phyloP scores from a whole-genome alignment of 163 green algal species.

The Scenedesmus sp. region DNA sequence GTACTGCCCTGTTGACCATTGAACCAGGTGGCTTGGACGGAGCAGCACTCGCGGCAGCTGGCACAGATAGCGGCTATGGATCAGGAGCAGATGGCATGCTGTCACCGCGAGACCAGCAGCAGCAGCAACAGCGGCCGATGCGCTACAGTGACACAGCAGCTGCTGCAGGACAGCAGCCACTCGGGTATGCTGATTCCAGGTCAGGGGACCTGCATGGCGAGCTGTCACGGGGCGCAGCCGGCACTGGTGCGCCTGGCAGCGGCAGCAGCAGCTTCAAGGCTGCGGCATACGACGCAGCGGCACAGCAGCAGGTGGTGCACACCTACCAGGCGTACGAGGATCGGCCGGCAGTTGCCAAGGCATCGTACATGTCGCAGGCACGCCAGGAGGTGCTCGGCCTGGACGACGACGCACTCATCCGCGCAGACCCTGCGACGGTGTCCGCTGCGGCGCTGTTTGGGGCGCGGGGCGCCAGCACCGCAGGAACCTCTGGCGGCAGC shows the following conservation, averaged over 20 bases:
- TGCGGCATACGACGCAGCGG: not conserved
- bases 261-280: not conserved
- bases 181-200: not conserved
- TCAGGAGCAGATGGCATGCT: not conserved
- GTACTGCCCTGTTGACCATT: not conserved
- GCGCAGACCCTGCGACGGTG: conserved; percentile 37
- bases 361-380: conserved; percentile 41
- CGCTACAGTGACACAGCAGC: conserved; percentile 9
- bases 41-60: conserved; percentile 30
- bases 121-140: not conserved
- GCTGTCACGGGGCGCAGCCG: not conserved
- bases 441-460: conserved; percentile 52
- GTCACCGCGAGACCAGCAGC: not conserved
- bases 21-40: not conserved
- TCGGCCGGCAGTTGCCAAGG: conserved; percentile 69
- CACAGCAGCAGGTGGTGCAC: conserved; percentile 13
- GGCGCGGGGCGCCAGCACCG: not conserved
- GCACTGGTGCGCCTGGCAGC: not conserved
- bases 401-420: conserved; percentile 38
- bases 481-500: not conserved
- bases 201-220: not conserved
- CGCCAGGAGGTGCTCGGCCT: not conserved
- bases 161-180: not conserved
- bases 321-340: conserved; percentile 79
- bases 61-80: not conserved